Base-by-base conservation (phyloP, 2,329 filamentous ascomycete genomes). In the Aaosphaeria arxii region DNA sequence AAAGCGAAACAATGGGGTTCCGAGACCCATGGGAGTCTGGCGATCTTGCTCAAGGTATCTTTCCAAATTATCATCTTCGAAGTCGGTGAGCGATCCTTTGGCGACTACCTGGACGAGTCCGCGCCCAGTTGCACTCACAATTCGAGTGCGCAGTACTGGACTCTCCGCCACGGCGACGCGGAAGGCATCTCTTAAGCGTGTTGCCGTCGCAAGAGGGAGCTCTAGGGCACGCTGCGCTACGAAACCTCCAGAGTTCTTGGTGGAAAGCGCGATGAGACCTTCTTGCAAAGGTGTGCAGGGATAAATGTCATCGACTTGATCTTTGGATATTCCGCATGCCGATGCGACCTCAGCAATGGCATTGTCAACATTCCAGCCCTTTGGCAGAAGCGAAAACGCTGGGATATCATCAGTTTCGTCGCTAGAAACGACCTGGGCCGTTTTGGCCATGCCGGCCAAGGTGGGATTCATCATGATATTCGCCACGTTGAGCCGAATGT, bases 391-490 rank as follows among this genome's bases (percentile, higher is more conserved):
- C 46, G 73, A 59, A 60, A 73, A 67, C 46, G 68, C 40, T 55
- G 54, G 50, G 4, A 70, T 56, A 0, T 66, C 58, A 4, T 41
- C 50, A 0, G 63, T 45, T 1, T 54, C 55, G 9, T 56, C 56
- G 7, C 50, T 46, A 3, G 54, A 52, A 0, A 65, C 17, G 5
- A 50, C 49, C 9, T 53, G 70, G 47, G 53, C 62, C 61, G 53
- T 66, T 38, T 35, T 60, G 47, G 77, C 75, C 77, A 81, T 79
- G 0, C 63, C 71, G 1, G 73, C 60, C 4, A 77, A 61, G 6
- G 63, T 71, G 28, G 74, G 72, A 44, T 75, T 63, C 13, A 63
- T 67, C 67, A 85, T 84, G 47, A 84, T 77, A 29, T 80, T 74
- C 2, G 78, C 76, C 1, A 85, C 82, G 1, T 74, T 79, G 28